Evolutionary conservation across 768 basidiomycete genomes (phyloP).

Genomic region (Psilocybe tampanensis): DNA sequence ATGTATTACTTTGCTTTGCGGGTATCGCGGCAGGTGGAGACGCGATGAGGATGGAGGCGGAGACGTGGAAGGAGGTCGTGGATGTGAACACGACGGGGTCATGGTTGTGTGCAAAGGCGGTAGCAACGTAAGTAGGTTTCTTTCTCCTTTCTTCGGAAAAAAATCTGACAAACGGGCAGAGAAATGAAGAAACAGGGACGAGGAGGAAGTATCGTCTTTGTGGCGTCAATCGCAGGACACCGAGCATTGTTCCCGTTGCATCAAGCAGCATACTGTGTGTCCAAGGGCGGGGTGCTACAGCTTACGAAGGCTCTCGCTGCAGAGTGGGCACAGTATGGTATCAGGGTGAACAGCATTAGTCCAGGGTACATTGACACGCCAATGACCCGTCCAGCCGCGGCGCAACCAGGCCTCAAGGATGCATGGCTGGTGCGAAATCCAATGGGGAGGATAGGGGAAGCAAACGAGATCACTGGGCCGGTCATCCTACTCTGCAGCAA

Average conservation of each 20-base stretch:
- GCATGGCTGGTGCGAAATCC: conserved; percentile 43
- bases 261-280: conserved; percentile 43
- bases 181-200: conserved; percentile 43
- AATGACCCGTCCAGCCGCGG: conserved; percentile 36
- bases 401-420: conserved; percentile 28
- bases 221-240: conserved; percentile 45
- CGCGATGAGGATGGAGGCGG: conserved; percentile 30
- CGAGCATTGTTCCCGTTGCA: conserved; percentile 43
- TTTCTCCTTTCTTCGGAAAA: too few relatives aligned
- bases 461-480: conserved; percentile 39
- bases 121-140: too few relatives aligned
- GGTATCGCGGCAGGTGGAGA: conserved; percentile 39
- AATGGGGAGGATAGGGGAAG: conserved; percentile 45
- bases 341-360: conserved; percentile 44
- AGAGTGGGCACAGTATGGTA: conserved; percentile 44
- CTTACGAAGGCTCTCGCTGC: conserved; percentile 41
- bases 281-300: conserved; percentile 42
- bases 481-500: conserved; percentile 43
- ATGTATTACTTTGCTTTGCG: conserved; percentile 45
- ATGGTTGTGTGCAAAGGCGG: conserved; percentile 26
- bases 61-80: conserved; percentile 38
- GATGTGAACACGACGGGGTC: conserved; percentile 48
- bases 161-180: conserved; percentile 19
- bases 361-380: conserved; percentile 48
- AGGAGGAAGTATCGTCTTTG: conserved; percentile 45